Conservation (phyloP, 2,329 filamentous ascomycete species). For the Blastomyces emzantsi region DNA sequence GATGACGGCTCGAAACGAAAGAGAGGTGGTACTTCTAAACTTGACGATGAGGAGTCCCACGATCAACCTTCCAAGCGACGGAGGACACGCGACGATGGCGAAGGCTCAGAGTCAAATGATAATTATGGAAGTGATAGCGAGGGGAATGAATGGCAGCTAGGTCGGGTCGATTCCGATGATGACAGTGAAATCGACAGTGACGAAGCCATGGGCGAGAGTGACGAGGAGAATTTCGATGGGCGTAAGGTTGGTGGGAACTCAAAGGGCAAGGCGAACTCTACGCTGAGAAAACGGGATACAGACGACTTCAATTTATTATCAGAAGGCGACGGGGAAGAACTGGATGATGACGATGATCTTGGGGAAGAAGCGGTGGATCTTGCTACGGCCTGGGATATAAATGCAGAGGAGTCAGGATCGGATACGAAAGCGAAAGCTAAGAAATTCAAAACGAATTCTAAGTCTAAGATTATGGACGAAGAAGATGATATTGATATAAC, state of each 20-base stretch:
- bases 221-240: conserved; percentile 74
- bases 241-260: conserved; percentile 59
- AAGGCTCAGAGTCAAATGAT: conserved; percentile 43
- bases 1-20: conserved; percentile 39
- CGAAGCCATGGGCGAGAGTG: conserved; percentile 81
- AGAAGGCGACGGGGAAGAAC: conserved; percentile 28
- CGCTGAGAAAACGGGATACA: conserved; percentile 27
- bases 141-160: conserved; percentile 76
- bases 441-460: conserved; percentile 20
- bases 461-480: conserved; percentile 25
- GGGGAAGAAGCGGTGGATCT: conserved; percentile 56
- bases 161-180: conserved; percentile 57
- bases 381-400: conserved; percentile 52
- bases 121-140: conserved; percentile 77
- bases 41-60: conserved; percentile 26
- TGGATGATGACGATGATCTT: conserved; percentile 49
- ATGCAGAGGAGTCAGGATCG: conserved; percentile 42
- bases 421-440: conserved; percentile 28
- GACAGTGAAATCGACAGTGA: conserved; percentile 63
- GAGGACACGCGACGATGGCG: conserved; percentile 25
- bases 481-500: conserved; percentile 38
- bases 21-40: conserved; percentile 32
- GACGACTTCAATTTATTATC: conserved; percentile 41
- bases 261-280: conserved; percentile 28
- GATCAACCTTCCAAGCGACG: conserved; percentile 36